A percentile compares a stretch with the other conserved stretches of the same genome.
These are phyloP conservation scores for Venturia nashicola DNA, from an alignment of 2,329 filamentous ascomycete species.

Conservation along the genomic window DNA sequence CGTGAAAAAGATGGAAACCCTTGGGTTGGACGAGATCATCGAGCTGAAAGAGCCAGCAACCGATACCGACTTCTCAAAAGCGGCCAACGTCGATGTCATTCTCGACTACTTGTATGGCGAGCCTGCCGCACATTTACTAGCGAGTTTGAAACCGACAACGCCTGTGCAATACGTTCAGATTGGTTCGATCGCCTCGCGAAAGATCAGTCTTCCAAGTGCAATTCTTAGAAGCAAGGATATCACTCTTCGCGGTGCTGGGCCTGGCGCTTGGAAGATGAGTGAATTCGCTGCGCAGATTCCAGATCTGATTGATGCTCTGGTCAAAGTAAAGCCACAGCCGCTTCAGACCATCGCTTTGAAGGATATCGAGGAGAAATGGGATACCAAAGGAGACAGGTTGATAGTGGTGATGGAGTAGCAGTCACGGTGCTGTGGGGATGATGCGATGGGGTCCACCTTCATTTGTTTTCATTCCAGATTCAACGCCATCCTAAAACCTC, in stretches of 20 bases:
- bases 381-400: constrained; percentile 15
- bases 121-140: constrained; percentile 29
- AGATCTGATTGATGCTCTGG: constrained; percentile 15
- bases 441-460: too few species aligned
- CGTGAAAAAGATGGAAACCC: constrained; percentile 26
- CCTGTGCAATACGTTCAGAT: constrained; percentile 43
- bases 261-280: constrained; percentile 29
- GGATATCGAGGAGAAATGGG: constrained; percentile 23
- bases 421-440: too few species aligned
- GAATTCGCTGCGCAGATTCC: constrained; percentile 20
- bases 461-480: neutral
- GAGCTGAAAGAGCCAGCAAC: constrained; percentile 26
- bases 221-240: constrained; percentile 38
- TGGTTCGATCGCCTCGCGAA: constrained; percentile 31
- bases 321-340: constrained; percentile 6
- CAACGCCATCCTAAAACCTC: neutral
- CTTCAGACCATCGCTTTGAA: constrained; percentile 21
- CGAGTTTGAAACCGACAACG: constrained; percentile 27
- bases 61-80: constrained; percentile 35
- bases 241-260: constrained; percentile 34
- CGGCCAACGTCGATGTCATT: constrained; percentile 39
- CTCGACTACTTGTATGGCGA: constrained; percentile 47
- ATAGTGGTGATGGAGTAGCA: neutral
- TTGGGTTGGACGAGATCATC: constrained; percentile 36
- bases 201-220: constrained; percentile 29